These are phyloP conservation scores for Acarospora socialis DNA, from an alignment of 2,329 filamentous ascomycete genomes.

Conservation along the genomic window DNA sequence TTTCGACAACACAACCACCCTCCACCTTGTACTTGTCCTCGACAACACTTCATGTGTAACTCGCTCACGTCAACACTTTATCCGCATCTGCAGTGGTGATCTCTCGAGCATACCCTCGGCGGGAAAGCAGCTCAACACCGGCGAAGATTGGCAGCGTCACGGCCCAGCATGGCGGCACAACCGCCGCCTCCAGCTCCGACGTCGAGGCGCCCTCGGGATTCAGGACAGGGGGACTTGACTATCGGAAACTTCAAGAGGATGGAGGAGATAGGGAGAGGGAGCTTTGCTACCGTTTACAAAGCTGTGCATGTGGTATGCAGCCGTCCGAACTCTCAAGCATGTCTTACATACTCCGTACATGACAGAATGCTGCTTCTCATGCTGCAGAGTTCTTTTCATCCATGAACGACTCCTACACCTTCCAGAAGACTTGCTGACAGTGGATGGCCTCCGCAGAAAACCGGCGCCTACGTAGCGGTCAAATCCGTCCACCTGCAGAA, in stretches of 20 bases:
- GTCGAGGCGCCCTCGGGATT: conserved; percentile 24
- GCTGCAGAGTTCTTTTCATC: background rate
- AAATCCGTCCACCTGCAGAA: conserved; percentile 88
- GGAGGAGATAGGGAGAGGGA: conserved; percentile 89
- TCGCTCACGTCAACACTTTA: conserved; percentile 20
- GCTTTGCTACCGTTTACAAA: conserved; percentile 90
- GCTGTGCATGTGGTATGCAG: conserved; percentile 65
- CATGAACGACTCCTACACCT: too few species aligned
- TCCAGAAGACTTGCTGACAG: conserved; percentile 9
- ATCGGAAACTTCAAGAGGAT: conserved; percentile 71
- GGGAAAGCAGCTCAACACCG: conserved; percentile 5
- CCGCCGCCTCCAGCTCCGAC: conserved; percentile 27
- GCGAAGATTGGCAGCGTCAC: conserved; percentile 4
- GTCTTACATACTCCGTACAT: conserved; percentile 1
- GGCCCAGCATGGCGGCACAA: conserved; percentile 26
- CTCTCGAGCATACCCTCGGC: conserved; percentile 11
- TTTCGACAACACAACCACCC: background rate
- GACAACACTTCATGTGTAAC: conserved; percentile 26
- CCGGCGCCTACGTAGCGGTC: conserved; percentile 75
- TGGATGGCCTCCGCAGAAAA: conserved; percentile 40
- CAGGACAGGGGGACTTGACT: conserved; percentile 21
- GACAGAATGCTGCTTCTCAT: conserved; percentile 8
- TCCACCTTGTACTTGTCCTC: too few species aligned
- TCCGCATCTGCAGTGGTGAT: conserved; percentile 23
- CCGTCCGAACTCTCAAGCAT: conserved; percentile 3